A percentile compares a stretch with the other conserved stretches of the same genome.
phyloP scores from a whole-genome alignment of 805 yeast genomes.

The Candida pini region DNA sequence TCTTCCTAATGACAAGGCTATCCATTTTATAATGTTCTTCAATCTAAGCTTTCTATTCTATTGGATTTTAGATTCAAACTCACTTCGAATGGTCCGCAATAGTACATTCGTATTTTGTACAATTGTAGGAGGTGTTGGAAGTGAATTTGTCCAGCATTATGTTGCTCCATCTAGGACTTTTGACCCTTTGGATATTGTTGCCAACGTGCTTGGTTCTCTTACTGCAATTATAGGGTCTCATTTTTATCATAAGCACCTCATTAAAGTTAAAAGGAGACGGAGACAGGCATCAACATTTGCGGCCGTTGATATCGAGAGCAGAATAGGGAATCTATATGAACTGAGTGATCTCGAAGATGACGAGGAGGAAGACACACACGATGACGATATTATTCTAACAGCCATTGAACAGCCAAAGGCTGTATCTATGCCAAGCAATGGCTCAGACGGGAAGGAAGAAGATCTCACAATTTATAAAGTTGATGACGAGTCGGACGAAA shows the following conservation, averaged over 20 bases:
- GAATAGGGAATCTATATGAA: slow-evolving; percentile 10
- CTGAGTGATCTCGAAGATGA: slow-evolving; percentile 14
- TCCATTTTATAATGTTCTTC: slow-evolving; percentile 42
- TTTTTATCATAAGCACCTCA: slow-evolving; percentile 8
- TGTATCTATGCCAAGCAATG: too few species aligned
- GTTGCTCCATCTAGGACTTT: slow-evolving; percentile 40
- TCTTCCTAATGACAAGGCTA: slow-evolving; percentile 39
- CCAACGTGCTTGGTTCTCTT: slow-evolving; percentile 24
- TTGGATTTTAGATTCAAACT: slow-evolving; percentile 36
- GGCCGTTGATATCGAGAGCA: slow-evolving; percentile 10
- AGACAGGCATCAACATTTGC: slow-evolving; percentile 4
- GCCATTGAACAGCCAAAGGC: too few species aligned
- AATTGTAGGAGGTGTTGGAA: slow-evolving; percentile 37
- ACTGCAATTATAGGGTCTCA: slow-evolving; percentile 19
- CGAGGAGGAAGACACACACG: slow-evolving; percentile 1
- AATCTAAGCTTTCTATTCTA: slow-evolving; percentile 42
- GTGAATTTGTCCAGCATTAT: slow-evolving; percentile 42
- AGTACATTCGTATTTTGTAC: slow-evolving; percentile 37
- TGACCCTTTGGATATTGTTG: slow-evolving; percentile 30
- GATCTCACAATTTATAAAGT: too few species aligned
- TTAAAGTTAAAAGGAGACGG: slow-evolving; percentile 7
- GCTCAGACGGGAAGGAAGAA: too few species aligned
- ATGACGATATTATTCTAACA: too few species aligned
- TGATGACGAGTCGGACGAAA: too few species aligned
- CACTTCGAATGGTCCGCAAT: slow-evolving; percentile 27